Base-by-base conservation (phyloP, 805 yeast genomes). In the Yarrowia porcina region DNA sequence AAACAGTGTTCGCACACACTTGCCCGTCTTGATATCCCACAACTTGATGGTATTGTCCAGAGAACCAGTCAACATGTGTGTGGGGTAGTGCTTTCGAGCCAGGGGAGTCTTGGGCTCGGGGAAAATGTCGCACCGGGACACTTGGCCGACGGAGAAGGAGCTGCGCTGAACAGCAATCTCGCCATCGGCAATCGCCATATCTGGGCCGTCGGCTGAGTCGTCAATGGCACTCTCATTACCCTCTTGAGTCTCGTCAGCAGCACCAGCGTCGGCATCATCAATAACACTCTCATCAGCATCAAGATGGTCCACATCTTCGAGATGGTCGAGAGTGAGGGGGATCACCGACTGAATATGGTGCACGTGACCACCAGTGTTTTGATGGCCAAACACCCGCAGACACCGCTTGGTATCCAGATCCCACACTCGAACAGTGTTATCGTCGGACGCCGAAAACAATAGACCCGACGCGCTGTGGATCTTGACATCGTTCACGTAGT, bases 291-390 rank as follows among this genome's bases (percentile, higher is more conserved):
- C 59, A 13, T 54, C 66, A 1, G 39, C 66, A 17, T 45, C 38
- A 15, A 28, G 47, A 25, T 57, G 64, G n/a, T 60, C 69, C 7
- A 61, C 66, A 28, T 56, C 61, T 30, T 56, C 61, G 21, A 56
- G 23, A 56, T 56, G 61, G 30, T 41, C 61, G 42, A 90, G 82
- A 2, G 83, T 85, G 67, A 93, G 79, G 3, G 98, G 97, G 41
- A 94, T 84, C 8, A 92, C 97, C 68, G 90, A 85, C 77, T 92
- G 97, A 28, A 94, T 96, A 73, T 90, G 97, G 0, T 96, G 97
- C 44, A 91, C 86, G 73, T 94, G 99, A 4, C 97, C 97, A 4
- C 72, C 71, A 7, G 44, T 52, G 67, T 82, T 82, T 64, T 79
- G 80, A 56, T 81, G 84, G 56, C 80, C 79, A 77, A 90, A 92